Conservation (phyloP, 441 rosid species). For the Pelargonium fulgidum region DNA sequence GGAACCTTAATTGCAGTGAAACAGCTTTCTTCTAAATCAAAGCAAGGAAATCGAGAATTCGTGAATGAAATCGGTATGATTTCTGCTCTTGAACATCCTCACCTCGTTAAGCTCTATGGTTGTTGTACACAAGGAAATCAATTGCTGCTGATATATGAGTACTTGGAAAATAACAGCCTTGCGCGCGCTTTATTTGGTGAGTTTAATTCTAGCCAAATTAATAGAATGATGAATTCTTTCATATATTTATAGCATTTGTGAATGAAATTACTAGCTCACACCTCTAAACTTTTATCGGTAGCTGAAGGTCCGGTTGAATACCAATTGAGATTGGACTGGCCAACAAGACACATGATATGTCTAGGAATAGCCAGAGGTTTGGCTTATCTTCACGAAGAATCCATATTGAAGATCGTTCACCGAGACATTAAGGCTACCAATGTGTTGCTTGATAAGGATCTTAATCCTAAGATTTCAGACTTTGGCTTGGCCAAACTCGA, state of each 20-base stretch:
- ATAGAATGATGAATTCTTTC: too few relatives aligned
- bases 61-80: slow-evolving; percentile 42
- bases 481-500: slow-evolving; percentile 75
- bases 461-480: slow-evolving; percentile 71
- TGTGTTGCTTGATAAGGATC: slow-evolving; percentile 57
- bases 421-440: slow-evolving; percentile 32
- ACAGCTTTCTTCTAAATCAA: slow-evolving; percentile 46
- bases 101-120: slow-evolving; percentile 42
- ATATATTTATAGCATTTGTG: too few relatives aligned
- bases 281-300: background rate
- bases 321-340: slow-evolving; percentile 35
- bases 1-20: slow-evolving; percentile 45
- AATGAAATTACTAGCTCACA: too few relatives aligned
- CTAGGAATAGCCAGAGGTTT: slow-evolving; percentile 62
- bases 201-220: background rate
- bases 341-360: slow-evolving; percentile 30
- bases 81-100: slow-evolving; percentile 42
- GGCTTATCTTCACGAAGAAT: slow-evolving; percentile 68
- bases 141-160: slow-evolving; percentile 43
- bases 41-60: slow-evolving; percentile 50
- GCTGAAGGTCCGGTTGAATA: slow-evolving; percentile 25
- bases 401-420: slow-evolving; percentile 55
- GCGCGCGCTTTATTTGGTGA: slow-evolving; percentile 48
- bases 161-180: slow-evolving; percentile 49
- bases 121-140: slow-evolving; percentile 45